Evolutionary conservation across 1,284 basidiomycete species (phyloP).

Genomic region (Cryptococcus sp.): DNA sequence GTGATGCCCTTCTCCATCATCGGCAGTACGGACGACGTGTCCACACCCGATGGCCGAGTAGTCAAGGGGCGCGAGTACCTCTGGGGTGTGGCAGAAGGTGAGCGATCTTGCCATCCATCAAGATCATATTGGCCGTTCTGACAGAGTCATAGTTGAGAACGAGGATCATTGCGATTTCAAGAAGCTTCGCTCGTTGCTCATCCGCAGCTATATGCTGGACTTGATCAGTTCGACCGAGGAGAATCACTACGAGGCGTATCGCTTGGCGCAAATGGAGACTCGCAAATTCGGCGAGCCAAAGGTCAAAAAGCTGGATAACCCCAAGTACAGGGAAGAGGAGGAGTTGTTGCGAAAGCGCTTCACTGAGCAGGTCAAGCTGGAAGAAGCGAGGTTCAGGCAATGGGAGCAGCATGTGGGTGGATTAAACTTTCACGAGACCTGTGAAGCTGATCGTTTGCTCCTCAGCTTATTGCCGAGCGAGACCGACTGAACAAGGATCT

Average conservation of each 20-base stretch:
- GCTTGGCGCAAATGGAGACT: slow-evolving; percentile 99
- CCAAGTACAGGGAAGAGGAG: slow-evolving; percentile 99
- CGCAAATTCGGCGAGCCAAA: slow-evolving; percentile 99
- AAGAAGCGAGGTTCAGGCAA: slow-evolving; percentile 96
- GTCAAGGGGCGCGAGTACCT: slow-evolving; percentile 98
- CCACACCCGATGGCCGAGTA: slow-evolving; percentile 82
- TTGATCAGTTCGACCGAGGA: slow-evolving; percentile 96
- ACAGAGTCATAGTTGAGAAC: slow-evolving; percentile 76
- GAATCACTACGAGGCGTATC: slow-evolving; percentile 95
- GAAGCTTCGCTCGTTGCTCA: slow-evolving; percentile 92
- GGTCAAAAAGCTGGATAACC: slow-evolving; percentile 98
- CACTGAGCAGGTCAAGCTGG: slow-evolving; percentile 99
- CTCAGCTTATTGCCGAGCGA: slow-evolving; percentile 88
- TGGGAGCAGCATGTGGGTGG: slow-evolving; percentile 94
- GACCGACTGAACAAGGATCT: slow-evolving; percentile 94
- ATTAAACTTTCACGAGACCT: background rate
- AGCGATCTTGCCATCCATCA: slow-evolving; percentile 17
- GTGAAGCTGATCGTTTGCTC: slow-evolving; percentile 1
- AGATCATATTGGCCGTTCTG: background rate
- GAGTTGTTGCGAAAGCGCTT: slow-evolving; percentile 94
- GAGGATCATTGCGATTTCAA: slow-evolving; percentile 99
- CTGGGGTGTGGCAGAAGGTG: slow-evolving; percentile 99
- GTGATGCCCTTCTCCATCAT: slow-evolving; percentile 99
- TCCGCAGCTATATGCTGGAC: slow-evolving; percentile 98
- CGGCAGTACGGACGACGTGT: slow-evolving; percentile 92